Conservation (phyloP, 2,329 filamentous ascomycete genomes). For the Trichoderma sp. region DNA sequence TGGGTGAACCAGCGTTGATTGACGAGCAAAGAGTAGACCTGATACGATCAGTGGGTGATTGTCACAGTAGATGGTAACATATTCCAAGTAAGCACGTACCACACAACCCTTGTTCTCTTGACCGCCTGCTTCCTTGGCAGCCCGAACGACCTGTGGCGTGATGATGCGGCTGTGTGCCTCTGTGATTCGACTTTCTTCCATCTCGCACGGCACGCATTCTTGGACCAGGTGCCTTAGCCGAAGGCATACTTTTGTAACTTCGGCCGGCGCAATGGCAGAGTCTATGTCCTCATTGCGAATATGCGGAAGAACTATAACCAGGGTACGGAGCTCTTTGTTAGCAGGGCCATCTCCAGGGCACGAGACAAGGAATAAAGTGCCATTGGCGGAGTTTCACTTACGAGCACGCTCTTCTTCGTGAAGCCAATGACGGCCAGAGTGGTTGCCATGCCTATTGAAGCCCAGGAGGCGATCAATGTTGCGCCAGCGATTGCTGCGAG, state of each 20-base stretch:
- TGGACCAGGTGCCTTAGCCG: conserved; percentile 90
- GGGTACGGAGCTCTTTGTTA: conserved; percentile 2
- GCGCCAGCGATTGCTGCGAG: conserved; percentile 35
- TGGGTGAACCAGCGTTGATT: conserved; percentile 74
- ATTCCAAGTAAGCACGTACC: conserved; percentile 41
- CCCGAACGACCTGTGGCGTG: conserved; percentile 75
- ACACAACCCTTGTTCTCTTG: conserved; percentile 76
- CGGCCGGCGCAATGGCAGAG: conserved; percentile 71
- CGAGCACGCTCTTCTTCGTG: conserved; percentile 51
- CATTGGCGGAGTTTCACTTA: conserved; percentile 38
- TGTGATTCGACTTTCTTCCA: conserved; percentile 76
- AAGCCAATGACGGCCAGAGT: conserved; percentile 42
- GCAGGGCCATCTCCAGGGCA: neutral
- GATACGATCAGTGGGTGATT: neutral
- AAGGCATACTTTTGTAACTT: conserved; percentile 88
- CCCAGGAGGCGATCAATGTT: conserved; percentile 41
- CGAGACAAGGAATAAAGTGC: neutral
- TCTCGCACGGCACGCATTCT: conserved; percentile 85
- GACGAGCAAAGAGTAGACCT: conserved; percentile 77
- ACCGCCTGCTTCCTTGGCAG: conserved; percentile 81
- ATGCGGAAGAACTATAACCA: conserved; percentile 63
- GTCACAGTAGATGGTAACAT: neutral
- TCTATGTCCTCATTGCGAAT: conserved; percentile 61
- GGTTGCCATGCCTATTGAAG: conserved; percentile 32
- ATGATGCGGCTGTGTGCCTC: conserved; percentile 84